A percentile compares a stretch with the other conserved stretches of the same genome.
These are phyloP conservation scores for Diaporthe capsici DNA, from an alignment of 2,329 filamentous ascomycete genomes.

Conservation along the genomic window DNA sequence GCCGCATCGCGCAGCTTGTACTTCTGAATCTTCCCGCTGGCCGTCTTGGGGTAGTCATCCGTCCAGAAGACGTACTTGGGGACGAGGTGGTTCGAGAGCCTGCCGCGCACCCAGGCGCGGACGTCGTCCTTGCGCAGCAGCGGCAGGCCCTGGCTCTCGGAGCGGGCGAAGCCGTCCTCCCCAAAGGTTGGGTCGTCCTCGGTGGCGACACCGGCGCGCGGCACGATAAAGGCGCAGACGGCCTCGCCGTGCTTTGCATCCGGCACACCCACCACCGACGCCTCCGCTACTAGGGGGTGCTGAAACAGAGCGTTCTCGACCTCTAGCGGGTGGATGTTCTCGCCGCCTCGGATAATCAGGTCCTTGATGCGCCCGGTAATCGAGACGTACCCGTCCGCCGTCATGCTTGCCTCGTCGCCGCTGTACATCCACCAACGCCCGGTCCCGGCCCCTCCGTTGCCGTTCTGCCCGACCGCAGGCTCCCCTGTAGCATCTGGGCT, in stretches of 20 bases:
- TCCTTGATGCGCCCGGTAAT: slow-evolving; percentile 97
- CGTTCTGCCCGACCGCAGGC: slow-evolving; percentile 7
- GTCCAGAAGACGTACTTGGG: slow-evolving; percentile 94
- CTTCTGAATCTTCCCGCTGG: slow-evolving; percentile 97
- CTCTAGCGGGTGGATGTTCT: slow-evolving; percentile 96
- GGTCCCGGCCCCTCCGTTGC: slow-evolving; percentile 54
- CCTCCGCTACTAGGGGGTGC: slow-evolving; percentile 79
- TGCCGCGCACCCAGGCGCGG: slow-evolving; percentile 78
- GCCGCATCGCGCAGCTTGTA: slow-evolving; percentile 83
- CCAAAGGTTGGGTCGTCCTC: slow-evolving; percentile 45
- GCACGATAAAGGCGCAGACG: slow-evolving; percentile 86
- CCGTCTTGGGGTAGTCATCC: slow-evolving; percentile 90
- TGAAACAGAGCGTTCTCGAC: slow-evolving; percentile 89
- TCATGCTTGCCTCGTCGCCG: slow-evolving; percentile 92
- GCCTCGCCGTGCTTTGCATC: slow-evolving; percentile 88
- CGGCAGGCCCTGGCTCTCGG: slow-evolving; percentile 38
- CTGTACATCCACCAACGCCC: slow-evolving; percentile 87
- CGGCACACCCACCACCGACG: slow-evolving; percentile 85
- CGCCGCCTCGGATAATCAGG: slow-evolving; percentile 92
- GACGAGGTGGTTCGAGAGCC: slow-evolving; percentile 81
- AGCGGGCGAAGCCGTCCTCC: slow-evolving; percentile 43
- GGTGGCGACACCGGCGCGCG: slow-evolving; percentile 55
- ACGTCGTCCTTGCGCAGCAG: slow-evolving; percentile 71
- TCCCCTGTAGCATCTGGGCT: slow-evolving; percentile 41
- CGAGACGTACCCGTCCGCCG: slow-evolving; percentile 83